Percentiles rank a stretch among this genome's conserved stretches.
Evolutionary conservation across 257 asterid species (phyloP).

Genomic region (Osmanthus fragrans): DNA sequence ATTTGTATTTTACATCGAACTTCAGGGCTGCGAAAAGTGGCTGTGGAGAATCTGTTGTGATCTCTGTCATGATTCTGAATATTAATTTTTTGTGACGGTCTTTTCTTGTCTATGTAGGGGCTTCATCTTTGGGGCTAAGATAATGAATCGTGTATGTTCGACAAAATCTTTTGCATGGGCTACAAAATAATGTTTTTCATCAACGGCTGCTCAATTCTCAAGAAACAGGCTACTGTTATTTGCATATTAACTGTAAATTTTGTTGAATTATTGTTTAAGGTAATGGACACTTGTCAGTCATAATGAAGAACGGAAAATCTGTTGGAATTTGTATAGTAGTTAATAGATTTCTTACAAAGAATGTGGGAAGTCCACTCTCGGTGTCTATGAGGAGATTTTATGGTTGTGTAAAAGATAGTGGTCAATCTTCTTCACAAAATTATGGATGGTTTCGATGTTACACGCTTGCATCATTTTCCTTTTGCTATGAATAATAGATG

Average conservation of each 20-base stretch:
- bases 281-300: conserved; percentile 17
- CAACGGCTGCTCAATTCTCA: conserved; percentile 28
- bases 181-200: conserved; percentile 6
- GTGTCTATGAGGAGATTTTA: conserved; percentile 14
- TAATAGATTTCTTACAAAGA: conserved; percentile 19
- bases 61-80: neutral
- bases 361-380: conserved; percentile 19
- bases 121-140: conserved; percentile 23
- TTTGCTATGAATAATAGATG: neutral
- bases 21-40: neutral
- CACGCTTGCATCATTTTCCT: conserved; percentile 8
- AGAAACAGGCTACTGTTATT: conserved; percentile 25
- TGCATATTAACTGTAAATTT: conserved; percentile 17
- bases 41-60: neutral
- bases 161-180: conserved; percentile 1
- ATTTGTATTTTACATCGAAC: neutral
- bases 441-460: neutral
- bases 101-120: conserved; percentile 27
- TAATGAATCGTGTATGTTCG: conserved; percentile 15
- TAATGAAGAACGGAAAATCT: conserved; percentile 26
- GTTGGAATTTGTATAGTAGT: conserved; percentile 12
- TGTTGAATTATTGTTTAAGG: conserved; percentile 25
- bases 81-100: neutral
- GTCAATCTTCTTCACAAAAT: neutral
- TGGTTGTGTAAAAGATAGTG: neutral